Evolutionary conservation across 352 stramenopile species (phyloP).

Genomic region (Globisporangium nagaii): DNA sequence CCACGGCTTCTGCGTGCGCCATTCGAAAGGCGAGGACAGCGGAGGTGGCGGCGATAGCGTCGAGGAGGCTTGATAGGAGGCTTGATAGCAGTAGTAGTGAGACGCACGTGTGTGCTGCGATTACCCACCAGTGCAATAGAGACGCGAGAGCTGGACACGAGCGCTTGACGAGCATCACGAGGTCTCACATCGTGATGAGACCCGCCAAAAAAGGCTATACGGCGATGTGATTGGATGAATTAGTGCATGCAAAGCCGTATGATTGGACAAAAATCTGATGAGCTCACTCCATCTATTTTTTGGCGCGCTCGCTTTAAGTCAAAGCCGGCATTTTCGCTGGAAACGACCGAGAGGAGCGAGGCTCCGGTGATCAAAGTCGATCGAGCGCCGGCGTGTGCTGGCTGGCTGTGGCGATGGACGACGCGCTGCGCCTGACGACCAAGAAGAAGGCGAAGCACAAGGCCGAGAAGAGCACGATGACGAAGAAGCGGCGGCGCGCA

Average conservation of each 20-base stretch:
- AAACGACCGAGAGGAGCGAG: neutral
- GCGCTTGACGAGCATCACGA: too few relatives aligned
- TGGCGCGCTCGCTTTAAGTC: neutral
- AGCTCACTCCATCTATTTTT: slow-evolving; percentile 6
- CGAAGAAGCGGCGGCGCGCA: slow-evolving; percentile 31
- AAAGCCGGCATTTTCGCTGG: too few relatives aligned
- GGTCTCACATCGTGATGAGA: too few relatives aligned
- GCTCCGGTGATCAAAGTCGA: neutral
- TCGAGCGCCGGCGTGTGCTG: neutral
- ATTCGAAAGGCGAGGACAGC: slow-evolving; percentile 41
- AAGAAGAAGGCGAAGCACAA: slow-evolving; percentile 5
- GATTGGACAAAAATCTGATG: neutral
- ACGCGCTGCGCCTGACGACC: slow-evolving; percentile 1
- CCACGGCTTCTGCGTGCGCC: slow-evolving; percentile 65
- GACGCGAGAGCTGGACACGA: too few relatives aligned
- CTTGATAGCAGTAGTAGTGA: neutral
- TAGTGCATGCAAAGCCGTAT: neutral
- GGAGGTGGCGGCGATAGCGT: slow-evolving; percentile 1
- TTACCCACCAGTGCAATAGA: neutral
- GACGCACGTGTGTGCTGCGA: neutral
- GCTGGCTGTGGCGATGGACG: slow-evolving; percentile 1
- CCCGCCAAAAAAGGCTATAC: neutral
- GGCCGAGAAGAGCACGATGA: neutral
- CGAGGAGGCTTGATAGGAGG: neutral
- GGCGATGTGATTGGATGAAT: neutral